These are phyloP conservation scores for Phaeosphaeria sp. DNA, from an alignment of 2,329 filamentous ascomycete species.

Conservation along the genomic window DNA sequence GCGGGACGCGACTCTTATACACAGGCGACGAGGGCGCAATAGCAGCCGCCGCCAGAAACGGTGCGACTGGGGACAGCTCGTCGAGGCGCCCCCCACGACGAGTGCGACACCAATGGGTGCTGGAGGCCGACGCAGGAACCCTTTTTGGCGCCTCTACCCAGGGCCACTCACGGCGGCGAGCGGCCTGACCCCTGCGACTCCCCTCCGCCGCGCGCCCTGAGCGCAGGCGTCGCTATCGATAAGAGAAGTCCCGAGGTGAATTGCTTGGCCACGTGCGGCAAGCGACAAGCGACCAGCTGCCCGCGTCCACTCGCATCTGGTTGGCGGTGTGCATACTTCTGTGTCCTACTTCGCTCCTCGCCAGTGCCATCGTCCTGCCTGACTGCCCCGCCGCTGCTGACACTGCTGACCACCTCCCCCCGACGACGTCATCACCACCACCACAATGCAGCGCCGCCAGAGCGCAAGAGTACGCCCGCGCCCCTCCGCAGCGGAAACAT, in stretches of 20 bases:
- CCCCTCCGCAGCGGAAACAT: background rate
- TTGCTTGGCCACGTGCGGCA: background rate
- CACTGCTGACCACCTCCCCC: background rate
- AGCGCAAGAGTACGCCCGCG: slow-evolving; percentile 40
- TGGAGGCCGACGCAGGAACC: slow-evolving; percentile 18
- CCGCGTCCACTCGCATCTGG: background rate
- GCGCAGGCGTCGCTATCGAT: background rate
- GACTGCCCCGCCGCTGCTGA: slow-evolving; percentile 3
- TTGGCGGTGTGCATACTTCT: background rate
- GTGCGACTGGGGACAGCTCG: slow-evolving; percentile 1
- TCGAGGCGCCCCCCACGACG: slow-evolving; percentile 12
- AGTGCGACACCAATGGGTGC: slow-evolving; percentile 15
- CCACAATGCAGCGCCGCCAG: slow-evolving; percentile 43
- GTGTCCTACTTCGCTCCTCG: background rate
- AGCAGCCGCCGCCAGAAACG: background rate
- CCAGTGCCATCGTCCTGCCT: background rate
- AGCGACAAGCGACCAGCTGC: background rate
- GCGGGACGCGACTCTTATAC: background rate
- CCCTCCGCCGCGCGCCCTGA: slow-evolving; percentile 1
- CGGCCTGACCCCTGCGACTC: slow-evolving; percentile 4
- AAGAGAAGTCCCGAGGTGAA: background rate
- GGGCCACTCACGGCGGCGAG: slow-evolving; percentile 3
- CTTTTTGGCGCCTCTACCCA: slow-evolving; percentile 7
- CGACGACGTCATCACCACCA: slow-evolving; percentile 5
- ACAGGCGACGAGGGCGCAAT: background rate